These are phyloP conservation scores for Solidago caesia DNA, from an alignment of 129 eudicot species.

Conservation along the genomic window DNA sequence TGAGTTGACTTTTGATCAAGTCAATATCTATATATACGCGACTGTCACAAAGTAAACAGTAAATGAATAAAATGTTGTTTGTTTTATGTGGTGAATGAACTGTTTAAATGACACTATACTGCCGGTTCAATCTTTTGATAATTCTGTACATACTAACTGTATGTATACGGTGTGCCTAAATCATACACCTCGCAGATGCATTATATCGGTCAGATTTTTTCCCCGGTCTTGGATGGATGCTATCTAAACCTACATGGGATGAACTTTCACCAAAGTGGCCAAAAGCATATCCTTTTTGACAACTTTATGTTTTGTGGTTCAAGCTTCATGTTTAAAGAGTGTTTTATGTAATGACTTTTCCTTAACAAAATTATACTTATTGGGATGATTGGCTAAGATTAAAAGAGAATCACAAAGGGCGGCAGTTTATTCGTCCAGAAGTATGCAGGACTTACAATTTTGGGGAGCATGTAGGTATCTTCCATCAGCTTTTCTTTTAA, in stretches of 20 bases:
- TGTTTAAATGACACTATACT: too few species aligned
- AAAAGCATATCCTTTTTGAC: conserved; percentile 86
- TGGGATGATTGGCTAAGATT: conserved; percentile 99
- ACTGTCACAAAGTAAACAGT: too few species aligned
- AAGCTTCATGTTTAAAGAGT: background rate
- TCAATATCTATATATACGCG: too few species aligned
- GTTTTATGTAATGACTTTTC: conserved; percentile 27
- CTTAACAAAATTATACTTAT: conserved; percentile 76
- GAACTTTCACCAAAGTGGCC: conserved; percentile 99
- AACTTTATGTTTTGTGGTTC: conserved; percentile 20
- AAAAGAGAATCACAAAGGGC: conserved; percentile 80
- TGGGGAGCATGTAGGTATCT: conserved; percentile 88
- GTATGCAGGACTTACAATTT: conserved; percentile 96
- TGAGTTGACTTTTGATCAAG: too few species aligned
- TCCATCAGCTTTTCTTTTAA: background rate
- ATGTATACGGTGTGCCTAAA: too few species aligned
- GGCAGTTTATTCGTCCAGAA: conserved; percentile 95
- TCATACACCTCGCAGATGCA: conserved; percentile 49
- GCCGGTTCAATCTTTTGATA: too few species aligned
- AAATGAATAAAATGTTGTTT: too few species aligned
- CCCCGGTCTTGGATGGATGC: conserved; percentile 99
- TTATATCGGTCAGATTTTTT: conserved; percentile 96
- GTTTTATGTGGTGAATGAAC: conserved; percentile 5
- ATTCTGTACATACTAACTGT: too few species aligned
- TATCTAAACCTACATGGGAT: conserved; percentile 82